Base-by-base conservation (phyloP, 805 yeast species). In the Ogataea chonburiensis region DNA sequence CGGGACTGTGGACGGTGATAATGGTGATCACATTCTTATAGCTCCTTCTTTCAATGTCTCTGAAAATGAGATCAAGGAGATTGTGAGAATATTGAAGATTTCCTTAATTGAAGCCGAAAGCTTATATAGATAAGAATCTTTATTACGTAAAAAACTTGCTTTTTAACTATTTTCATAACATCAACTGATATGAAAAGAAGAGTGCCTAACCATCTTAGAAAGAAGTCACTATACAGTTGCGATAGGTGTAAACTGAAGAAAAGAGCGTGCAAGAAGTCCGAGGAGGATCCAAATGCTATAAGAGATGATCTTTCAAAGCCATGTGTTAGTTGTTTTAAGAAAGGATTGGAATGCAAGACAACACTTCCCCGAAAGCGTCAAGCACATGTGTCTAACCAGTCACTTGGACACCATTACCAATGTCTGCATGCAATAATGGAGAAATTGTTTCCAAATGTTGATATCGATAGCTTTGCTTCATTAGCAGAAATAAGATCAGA, bases 1-100 rank as follows among this genome's bases (percentile, higher is more conserved):
- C 16, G 71, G 74, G 24, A 63, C 68, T 11, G 50, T 58, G 24
- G 68, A 59, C 37, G 60, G 61, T 37, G 47, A 41, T 11, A 52
- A 49, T 1, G 75, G 75, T 38, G 73, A 68, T 29, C 42, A 38
- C 14, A 27, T 38, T 38, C 64, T 66, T 44, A 49, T 64, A 22
- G 68, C 71, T 0, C 73, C 72, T 4, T 39, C 63, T 13, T 68
- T 58, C 47, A 53, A 52, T 28, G 55, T 66, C 19, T 55, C 64
- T 11, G 57, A 52, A 22, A 54, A 52, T 4, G 65, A 63, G 19
- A 63, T 60, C 21, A 56, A 60, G 16, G 48, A 52, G 13, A 59
- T 67, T 29, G 63, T 62, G 16, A 53, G 46, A 16, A 62, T 63
- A 40, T 42, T 66, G 25, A 49, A 45, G 16, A 56, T 56, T 24